These are phyloP conservation scores for Bretschneidera sinensis DNA, from an alignment of 345 rosid species.

Conservation along the genomic window DNA sequence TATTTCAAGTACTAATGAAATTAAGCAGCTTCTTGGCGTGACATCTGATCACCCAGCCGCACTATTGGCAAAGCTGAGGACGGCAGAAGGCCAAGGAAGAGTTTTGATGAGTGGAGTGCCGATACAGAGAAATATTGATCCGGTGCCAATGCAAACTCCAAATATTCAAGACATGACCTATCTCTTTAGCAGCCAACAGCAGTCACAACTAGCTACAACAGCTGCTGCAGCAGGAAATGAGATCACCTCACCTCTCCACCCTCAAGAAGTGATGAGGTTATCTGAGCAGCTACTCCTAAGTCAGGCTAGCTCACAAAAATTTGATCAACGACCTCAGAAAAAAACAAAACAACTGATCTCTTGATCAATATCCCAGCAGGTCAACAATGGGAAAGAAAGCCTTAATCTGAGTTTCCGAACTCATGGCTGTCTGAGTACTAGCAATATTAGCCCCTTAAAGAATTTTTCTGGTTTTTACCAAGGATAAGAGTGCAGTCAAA, in stretches of 20 bases:
- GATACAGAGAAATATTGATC: conserved; percentile 1
- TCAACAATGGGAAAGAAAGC: conserved; percentile 6
- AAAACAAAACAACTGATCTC: neutral
- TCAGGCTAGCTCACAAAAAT: neutral
- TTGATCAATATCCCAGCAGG: neutral
- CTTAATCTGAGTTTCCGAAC: neutral
- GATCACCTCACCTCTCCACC: neutral
- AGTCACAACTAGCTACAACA: neutral
- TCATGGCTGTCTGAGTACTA: neutral
- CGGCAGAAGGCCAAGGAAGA: conserved; percentile 7
- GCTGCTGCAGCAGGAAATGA: conserved; percentile 1
- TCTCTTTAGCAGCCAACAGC: conserved; percentile 14
- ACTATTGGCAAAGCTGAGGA: conserved; percentile 1
- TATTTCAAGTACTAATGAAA: no score
- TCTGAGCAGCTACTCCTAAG: neutral
- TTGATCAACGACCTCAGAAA: conserved; percentile 1
- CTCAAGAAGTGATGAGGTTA: neutral
- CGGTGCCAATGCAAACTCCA: conserved; percentile 10
- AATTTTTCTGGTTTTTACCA: neutral
- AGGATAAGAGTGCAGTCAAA: no score
- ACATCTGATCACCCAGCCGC: conserved; percentile 7
- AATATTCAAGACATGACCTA: conserved; percentile 14
- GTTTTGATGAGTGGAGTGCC: no score
- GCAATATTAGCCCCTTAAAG: neutral
- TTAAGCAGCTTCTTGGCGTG: neutral